Conservation (phyloP, 2,329 filamentous ascomycete species). For the Penicillium sclerotigenum region DNA sequence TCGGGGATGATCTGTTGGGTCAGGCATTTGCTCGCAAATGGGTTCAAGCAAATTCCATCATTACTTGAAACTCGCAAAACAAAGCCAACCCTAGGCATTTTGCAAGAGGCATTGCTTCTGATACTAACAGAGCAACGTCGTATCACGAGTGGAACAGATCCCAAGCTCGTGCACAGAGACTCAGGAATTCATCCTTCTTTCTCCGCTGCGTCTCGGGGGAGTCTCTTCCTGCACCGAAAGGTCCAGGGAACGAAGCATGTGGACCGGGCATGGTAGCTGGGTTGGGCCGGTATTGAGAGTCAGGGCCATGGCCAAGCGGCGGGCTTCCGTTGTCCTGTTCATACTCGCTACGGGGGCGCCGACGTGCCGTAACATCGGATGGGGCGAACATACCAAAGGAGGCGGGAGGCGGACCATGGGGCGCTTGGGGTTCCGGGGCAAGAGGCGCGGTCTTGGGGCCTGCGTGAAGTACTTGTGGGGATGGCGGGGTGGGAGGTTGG, state of each 20-base stretch:
- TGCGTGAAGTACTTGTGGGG: constrained; percentile 49
- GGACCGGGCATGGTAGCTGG: constrained; percentile 31
- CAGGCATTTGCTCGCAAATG: background rate
- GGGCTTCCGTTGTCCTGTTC: constrained; percentile 83
- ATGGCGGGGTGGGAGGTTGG: constrained; percentile 88
- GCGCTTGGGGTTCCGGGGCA: constrained; percentile 53
- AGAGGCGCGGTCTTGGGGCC: constrained; percentile 29
- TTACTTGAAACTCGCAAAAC: background rate
- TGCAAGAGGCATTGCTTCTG: background rate
- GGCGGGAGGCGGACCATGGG: constrained; percentile 60
- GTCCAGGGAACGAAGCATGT: constrained; percentile 54
- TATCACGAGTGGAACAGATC: constrained; percentile 89
- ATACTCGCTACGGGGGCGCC: constrained; percentile 83
- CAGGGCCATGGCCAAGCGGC: constrained; percentile 72
- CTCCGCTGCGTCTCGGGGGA: constrained; percentile 76
- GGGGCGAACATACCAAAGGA: constrained; percentile 41
- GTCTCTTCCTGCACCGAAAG: constrained; percentile 77
- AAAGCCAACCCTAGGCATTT: background rate
- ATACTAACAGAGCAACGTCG: background rate
- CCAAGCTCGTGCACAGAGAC: constrained; percentile 85
- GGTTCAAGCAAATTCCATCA: constrained; percentile 8
- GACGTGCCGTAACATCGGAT: constrained; percentile 48
- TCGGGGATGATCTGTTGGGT: background rate
- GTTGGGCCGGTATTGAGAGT: constrained; percentile 41
- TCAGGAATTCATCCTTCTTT: constrained; percentile 91